Evolutionary conservation across 1,139 yeast genomes (phyloP), one percentile per base, ranked within the genome.

Genomic region (Hyphopichia khmerensis): DNA sequence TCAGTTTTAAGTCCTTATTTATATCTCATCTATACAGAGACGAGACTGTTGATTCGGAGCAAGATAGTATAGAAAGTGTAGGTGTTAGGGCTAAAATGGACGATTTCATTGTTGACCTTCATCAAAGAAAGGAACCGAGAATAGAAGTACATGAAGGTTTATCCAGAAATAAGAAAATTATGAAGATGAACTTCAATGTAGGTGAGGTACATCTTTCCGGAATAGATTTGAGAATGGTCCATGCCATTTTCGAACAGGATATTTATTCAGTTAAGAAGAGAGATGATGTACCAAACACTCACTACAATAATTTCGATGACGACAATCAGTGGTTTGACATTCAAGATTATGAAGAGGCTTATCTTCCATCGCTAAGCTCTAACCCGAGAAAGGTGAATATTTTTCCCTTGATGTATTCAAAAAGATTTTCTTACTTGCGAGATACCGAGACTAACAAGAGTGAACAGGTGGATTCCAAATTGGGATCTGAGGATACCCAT

Each of bases 41-140:
- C 39, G 62, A 60, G 42, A 50, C 54, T 26, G 38, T 52, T 18
- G 56, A 52, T 36, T 42, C 49, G 10, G 54, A 55, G 23, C 51
- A 52, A 4, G 71, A 69, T 35, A 51, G 47, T 30, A 53, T 67
- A 16, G 67, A 68, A 38, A 69, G 72, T 48, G 60, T 65, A 38
- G 79, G 79, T 3, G 40, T 72, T 9, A 53, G 73, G 40, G 77
- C 72, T 3, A 71, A 64, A 48, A 65, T 72, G 53, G 67, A 67
- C 34, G 60, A 58, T 11, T 72, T 73, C 47, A 52, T 62, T 30
- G 74, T 73, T 10, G 78, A 72, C 49, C 56, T 73, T 24, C 77
- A 71, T 46, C 77, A 86, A 51, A 53, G 75, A 30, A 72, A 69
- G 42, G 77, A 73, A 46, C 65, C 70, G 13, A 52, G 64, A 18